Evolutionary conservation across 768 basidiomycete genomes (phyloP).

Genomic region (Naematelia encephala): DNA sequence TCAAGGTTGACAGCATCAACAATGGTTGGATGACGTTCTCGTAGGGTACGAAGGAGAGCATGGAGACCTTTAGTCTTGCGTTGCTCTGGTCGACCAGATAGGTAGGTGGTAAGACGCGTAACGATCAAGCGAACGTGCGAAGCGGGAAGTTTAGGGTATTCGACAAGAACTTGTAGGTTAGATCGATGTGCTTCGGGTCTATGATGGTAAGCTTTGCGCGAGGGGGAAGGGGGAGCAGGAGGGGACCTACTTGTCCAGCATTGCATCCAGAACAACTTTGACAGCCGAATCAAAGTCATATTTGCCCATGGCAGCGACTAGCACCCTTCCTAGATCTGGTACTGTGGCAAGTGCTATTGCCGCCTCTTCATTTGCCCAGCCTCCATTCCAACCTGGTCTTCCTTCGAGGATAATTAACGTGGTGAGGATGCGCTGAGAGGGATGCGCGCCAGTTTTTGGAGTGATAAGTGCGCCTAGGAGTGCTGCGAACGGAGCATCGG

Average conservation of each 20-base stretch:
- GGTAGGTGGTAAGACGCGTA: conserved; percentile 7
- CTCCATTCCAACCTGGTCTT: conserved; percentile 23
- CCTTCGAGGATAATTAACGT: conserved; percentile 44
- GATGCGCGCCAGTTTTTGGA: conserved; percentile 32
- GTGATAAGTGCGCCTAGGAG: conserved; percentile 34
- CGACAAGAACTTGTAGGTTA: conserved; percentile 2
- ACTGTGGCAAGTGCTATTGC: conserved; percentile 23
- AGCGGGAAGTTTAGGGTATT: conserved; percentile 18
- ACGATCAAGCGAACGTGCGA: conserved; percentile 17
- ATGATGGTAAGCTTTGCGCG: conserved; percentile 1
- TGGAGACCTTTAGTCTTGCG: conserved; percentile 9
- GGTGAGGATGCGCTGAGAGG: conserved; percentile 42
- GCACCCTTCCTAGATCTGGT: conserved; percentile 25
- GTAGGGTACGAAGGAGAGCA: conserved; percentile 22
- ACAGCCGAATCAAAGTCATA: conserved; percentile 39
- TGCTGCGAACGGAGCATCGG: conserved; percentile 41
- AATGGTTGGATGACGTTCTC: conserved; percentile 32
- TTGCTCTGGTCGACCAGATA: conserved; percentile 6
- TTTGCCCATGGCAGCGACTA: conserved; percentile 32
- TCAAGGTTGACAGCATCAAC: conserved; percentile 26
- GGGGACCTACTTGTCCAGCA: conserved; percentile 20
- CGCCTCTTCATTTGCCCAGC: conserved; percentile 24
- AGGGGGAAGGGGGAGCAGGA: not conserved
- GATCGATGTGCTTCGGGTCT: conserved; percentile 7
- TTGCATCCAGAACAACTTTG: conserved; percentile 10